Percentiles rank a stretch among this genome's conserved stretches.
phyloP scores from a whole-genome alignment of 139 green algal genomes.

The Chlamydomonas sp. region DNA sequence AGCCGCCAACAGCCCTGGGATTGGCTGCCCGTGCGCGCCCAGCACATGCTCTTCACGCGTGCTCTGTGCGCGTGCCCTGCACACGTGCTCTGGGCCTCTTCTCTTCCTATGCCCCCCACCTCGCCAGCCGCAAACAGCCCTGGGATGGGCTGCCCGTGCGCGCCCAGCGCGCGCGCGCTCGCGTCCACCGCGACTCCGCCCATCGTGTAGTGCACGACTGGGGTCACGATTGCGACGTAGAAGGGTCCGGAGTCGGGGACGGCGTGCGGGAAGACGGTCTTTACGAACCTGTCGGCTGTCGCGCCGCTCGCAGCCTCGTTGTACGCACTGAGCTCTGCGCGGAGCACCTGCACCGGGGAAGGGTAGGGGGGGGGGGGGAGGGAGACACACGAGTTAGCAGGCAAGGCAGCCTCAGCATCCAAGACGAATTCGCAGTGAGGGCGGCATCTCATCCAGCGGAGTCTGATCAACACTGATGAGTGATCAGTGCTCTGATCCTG shows the following conservation, averaged over 20 bases:
- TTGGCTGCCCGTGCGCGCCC: too few species aligned
- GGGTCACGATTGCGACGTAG: conserved; percentile 47
- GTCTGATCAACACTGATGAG: too few species aligned
- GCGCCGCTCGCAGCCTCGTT: conserved; percentile 20
- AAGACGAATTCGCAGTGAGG: too few species aligned
- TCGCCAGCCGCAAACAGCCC: conserved; percentile 71
- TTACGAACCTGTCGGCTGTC: conserved; percentile 46
- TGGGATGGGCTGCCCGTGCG: conserved; percentile 22
- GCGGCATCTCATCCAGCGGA: too few species aligned
- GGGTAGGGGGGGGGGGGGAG: too few species aligned
- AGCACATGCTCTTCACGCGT: too few species aligned
- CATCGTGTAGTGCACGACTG: conserved; percentile 83
- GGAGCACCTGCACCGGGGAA: conserved; percentile 25
- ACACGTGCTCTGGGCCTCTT: too few species aligned
- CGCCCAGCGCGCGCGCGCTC: background rate
- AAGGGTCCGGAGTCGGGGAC: conserved; percentile 9
- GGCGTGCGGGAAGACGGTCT: conserved; percentile 45
- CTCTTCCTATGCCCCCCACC: conserved; percentile 61
- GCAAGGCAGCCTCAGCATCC: too few species aligned
- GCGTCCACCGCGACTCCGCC: conserved; percentile 43
- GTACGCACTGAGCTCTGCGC: conserved; percentile 39
- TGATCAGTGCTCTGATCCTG: too few species aligned
- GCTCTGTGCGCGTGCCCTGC: too few species aligned
- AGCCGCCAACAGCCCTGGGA: conserved; percentile 64
- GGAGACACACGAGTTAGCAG: too few species aligned